Conservation (phyloP, 2,329 filamentous ascomycete genomes). For the Eutypa lata region DNA sequence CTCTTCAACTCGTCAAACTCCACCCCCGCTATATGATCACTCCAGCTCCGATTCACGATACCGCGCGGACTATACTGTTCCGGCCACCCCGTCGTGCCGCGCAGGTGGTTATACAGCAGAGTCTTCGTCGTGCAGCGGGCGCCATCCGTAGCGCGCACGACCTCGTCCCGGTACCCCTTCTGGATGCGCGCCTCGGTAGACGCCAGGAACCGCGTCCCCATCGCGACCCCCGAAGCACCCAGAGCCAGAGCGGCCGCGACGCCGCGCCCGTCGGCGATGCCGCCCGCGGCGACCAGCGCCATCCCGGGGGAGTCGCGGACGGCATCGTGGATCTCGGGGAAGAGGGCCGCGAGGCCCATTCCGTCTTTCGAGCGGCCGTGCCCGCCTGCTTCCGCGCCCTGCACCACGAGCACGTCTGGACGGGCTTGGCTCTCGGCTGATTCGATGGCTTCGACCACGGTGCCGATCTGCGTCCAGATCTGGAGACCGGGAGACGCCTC, state of each 20-base stretch:
- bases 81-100: constrained; percentile 42
- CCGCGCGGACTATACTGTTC: constrained; percentile 35
- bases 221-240: constrained; percentile 51
- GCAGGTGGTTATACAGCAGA: constrained; percentile 41
- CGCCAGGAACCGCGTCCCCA: constrained; percentile 65
- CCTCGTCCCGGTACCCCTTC: constrained; percentile 39
- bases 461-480: constrained; percentile 52
- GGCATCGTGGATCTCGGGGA: constrained; percentile 47
- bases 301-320: constrained; percentile 27
- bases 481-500: constrained; percentile 36
- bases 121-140: constrained; percentile 38
- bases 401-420: constrained; percentile 50
- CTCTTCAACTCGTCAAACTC: constrained; percentile 43
- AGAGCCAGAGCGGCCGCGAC: constrained; percentile 46
- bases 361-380: constrained; percentile 39
- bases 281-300: constrained; percentile 49
- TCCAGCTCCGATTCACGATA: constrained; percentile 36
- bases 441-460: constrained; percentile 42
- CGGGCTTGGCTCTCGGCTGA: too few relatives aligned
- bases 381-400: constrained; percentile 52
- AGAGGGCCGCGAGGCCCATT: constrained; percentile 31
- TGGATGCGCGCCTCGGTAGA: constrained; percentile 36
- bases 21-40: constrained; percentile 31
- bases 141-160: constrained; percentile 38
- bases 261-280: constrained; percentile 50